A percentile compares a stretch with the other conserved stretches of the same genome.
Conservation (phyloP, 495 filamentous ascomycete species). For the Extremus antarcticus region DNA sequence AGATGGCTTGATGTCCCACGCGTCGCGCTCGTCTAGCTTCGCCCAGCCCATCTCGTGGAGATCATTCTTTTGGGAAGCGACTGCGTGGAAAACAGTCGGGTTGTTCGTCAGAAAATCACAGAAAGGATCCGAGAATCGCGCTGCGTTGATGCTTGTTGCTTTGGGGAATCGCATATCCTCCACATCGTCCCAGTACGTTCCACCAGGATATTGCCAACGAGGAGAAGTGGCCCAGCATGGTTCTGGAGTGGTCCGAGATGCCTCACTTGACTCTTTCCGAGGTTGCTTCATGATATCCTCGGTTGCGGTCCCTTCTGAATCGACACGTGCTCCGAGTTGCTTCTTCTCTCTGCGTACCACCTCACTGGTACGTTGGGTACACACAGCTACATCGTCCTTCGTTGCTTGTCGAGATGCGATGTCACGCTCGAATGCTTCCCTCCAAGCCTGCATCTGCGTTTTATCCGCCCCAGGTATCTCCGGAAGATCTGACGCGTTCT, state of each 20-base stretch:
- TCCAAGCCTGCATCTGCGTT: background rate
- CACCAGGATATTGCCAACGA: background rate
- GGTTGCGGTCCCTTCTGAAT: background rate
- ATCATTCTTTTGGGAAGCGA: conserved; percentile 60
- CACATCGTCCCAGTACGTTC: background rate
- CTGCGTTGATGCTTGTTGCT: conserved; percentile 9
- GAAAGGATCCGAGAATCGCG: conserved; percentile 66
- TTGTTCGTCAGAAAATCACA: conserved; percentile 78
- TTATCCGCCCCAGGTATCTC: background rate
- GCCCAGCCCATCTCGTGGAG: conserved; percentile 61
- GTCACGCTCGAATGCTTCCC: background rate
- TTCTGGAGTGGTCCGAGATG: background rate
- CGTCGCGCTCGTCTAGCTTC: conserved; percentile 66
- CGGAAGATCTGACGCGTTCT: background rate
- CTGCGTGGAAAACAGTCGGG: conserved; percentile 86
- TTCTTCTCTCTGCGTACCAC: background rate
- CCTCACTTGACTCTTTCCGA: background rate
- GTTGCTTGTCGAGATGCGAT: too few species aligned
- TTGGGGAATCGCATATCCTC: background rate
- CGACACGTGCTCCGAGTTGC: background rate
- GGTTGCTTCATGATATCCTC: background rate
- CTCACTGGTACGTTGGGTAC: too few species aligned
- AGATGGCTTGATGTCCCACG: conserved; percentile 68
- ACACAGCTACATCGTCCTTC: too few species aligned
- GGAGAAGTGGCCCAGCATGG: too few species aligned